Evolutionary conservation across 2,329 filamentous ascomycete species (phyloP).

Genomic region (Paracorniculantispora psalliotae): DNA sequence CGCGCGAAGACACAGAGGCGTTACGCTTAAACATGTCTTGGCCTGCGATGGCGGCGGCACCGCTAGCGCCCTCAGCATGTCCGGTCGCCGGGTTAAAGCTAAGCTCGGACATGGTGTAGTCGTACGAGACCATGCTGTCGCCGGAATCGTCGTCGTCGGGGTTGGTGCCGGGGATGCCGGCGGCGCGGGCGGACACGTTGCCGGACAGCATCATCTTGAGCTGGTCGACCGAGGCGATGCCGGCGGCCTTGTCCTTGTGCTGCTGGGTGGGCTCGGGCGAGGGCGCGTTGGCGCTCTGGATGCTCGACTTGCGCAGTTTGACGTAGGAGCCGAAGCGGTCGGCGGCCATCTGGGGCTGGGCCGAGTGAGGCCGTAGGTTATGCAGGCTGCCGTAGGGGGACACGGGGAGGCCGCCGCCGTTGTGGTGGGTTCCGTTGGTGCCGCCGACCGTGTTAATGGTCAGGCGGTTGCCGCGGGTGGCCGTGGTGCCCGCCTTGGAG

Average conservation of each 20-base stretch:
- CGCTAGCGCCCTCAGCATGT: constrained; percentile 24
- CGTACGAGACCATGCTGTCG: constrained; percentile 69
- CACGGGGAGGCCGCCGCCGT: constrained; percentile 28
- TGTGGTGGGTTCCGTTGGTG: constrained; percentile 29
- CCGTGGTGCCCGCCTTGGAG: constrained; percentile 61
- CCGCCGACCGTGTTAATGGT: constrained; percentile 46
- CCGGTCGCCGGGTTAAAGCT: constrained; percentile 48
- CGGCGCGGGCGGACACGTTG: constrained; percentile 36
- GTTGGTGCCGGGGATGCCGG: constrained; percentile 32
- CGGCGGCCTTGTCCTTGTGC: constrained; percentile 39
- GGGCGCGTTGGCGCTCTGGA: constrained; percentile 39
- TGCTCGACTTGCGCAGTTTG: constrained; percentile 49
- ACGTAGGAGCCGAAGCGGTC: constrained; percentile 29
- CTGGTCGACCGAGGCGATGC: constrained; percentile 58
- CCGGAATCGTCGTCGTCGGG: constrained; percentile 51
- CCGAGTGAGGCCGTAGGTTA: constrained; percentile 46
- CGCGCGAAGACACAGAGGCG: constrained; percentile 32
- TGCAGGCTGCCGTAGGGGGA: constrained; percentile 47
- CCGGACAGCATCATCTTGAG: constrained; percentile 58
- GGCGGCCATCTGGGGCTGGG: constrained; percentile 32
- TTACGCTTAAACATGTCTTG: constrained; percentile 27
- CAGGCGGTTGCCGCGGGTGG: constrained; percentile 48
- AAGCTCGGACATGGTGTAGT: constrained; percentile 61
- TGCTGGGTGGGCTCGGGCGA: constrained; percentile 26
- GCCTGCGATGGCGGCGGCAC: constrained; percentile 14